Base-by-base conservation (phyloP, 1,284 basidiomycete species). In the Austroboletus novae-zelandiae region DNA sequence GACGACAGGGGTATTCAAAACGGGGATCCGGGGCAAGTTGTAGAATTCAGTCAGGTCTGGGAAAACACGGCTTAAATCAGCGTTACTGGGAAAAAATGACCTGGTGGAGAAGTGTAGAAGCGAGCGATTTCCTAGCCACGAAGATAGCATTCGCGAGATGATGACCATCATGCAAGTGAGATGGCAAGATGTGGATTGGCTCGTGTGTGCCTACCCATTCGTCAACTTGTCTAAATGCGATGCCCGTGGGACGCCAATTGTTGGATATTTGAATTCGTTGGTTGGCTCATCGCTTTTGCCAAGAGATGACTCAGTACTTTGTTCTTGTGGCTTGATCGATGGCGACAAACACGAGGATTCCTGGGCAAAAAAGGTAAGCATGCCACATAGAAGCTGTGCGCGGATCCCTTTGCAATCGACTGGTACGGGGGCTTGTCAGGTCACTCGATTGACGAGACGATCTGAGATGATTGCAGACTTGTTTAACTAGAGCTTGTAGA, bases 1-100 rank as follows among this genome's bases (percentile, higher is more conserved):
- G 37, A 70, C 67, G 52, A 80, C 81, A 29, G 83, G 83, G 1
- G 64, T 87, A 25, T 86, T 81, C 75, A 67, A 75, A 50, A 73
- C 78, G 32, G 81, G 77, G 3, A 60, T 79, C 51, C 71, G 71
- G 68, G 74, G 73, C 44, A 79, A 72, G 59, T 64, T 80, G 39
- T 80, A 68, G 72, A 5, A 4, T 18, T n/a, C 20, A 14, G 4
- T n/a, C 2, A 11, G 5, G 30, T 36, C 17, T 39, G 25, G 32
- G 37, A 45, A 29, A 44, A 13, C 7, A 17, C 1, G 34, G 25
- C n/a, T 13, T 40, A 10, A 17, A 25, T 39, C 15, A 9, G 15
- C 10, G 30, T 30, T 15, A 30, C n/a, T 39, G 17, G 41, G 25
- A 43, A 13, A 27, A 45, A 14, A 36, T 27, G 48, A 29, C 18